These are phyloP conservation scores for Aaosphaeria pasadenensis DNA, from an alignment of 2,329 filamentous ascomycete genomes.

Conservation along the genomic window DNA sequence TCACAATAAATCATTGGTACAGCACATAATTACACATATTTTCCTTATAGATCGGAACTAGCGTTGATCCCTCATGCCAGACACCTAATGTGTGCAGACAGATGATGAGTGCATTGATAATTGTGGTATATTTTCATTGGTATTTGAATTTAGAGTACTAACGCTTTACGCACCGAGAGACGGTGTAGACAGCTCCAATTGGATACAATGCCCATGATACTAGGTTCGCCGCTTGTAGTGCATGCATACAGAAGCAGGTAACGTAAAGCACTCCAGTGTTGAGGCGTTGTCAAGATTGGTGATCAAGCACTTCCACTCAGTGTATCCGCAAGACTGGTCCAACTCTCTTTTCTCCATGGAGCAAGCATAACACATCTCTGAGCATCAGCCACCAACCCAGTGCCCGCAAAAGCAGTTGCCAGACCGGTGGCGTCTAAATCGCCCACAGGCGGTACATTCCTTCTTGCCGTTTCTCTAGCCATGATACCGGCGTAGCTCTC, in stretches of 20 bases:
- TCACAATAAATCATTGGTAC: too few species aligned
- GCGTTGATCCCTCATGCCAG: too few species aligned
- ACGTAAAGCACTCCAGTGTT: too few species aligned
- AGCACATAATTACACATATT: too few species aligned
- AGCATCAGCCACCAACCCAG: conserved; percentile 68
- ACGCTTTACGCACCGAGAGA: too few species aligned
- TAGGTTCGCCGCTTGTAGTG: neutral
- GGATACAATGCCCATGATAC: too few species aligned
- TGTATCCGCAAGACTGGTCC: conserved; percentile 54
- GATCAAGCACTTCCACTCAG: conserved; percentile 3
- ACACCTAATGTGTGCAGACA: too few species aligned
- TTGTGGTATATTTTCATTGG: too few species aligned
- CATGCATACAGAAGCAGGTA: neutral
- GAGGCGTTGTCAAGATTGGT: neutral
- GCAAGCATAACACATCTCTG: conserved; percentile 76
- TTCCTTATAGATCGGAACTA: too few species aligned
- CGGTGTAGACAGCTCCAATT: too few species aligned
- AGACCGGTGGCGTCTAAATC: conserved; percentile 67
- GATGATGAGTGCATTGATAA: too few species aligned
- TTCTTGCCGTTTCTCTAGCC: conserved; percentile 74
- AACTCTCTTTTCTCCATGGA: conserved; percentile 70
- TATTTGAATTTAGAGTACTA: too few species aligned
- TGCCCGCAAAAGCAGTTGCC: conserved; percentile 70
- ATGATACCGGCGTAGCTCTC: conserved; percentile 62
- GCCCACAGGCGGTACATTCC: conserved; percentile 70